phyloP scores from a whole-genome alignment of 2,329 filamentous ascomycete species.

The Dactylonectria macrodidyma region DNA sequence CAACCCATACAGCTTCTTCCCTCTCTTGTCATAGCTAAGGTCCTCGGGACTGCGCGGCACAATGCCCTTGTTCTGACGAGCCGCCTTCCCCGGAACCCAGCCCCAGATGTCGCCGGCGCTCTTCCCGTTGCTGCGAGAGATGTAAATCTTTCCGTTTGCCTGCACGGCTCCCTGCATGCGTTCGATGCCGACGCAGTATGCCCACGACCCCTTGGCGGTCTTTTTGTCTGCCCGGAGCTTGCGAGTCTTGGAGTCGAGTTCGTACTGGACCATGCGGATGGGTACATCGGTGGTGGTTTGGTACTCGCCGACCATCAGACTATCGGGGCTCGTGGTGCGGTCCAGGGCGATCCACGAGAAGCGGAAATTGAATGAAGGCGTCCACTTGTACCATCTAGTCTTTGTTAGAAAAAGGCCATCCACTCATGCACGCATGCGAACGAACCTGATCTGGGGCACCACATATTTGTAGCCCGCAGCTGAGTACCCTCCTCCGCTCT shows the following conservation, averaged over 20 bases:
- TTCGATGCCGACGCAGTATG: constrained; percentile 51
- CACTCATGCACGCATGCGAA: no score
- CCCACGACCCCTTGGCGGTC: constrained; percentile 47
- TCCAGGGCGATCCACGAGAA: constrained; percentile 56
- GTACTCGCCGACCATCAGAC: constrained; percentile 54
- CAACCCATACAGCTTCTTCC: constrained; percentile 35
- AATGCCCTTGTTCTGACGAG: constrained; percentile 38
- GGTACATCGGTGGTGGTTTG: constrained; percentile 42
- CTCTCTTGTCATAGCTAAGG: constrained; percentile 50
- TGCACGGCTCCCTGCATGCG: constrained; percentile 54
- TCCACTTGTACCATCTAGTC: constrained; percentile 45
- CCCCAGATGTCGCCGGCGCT: constrained; percentile 51
- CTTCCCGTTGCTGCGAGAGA: constrained; percentile 51
- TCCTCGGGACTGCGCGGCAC: constrained; percentile 52
- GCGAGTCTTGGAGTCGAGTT: constrained; percentile 49
- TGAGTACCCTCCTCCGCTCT: constrained; percentile 46
- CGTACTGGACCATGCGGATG: constrained; percentile 51
- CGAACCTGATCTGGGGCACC: constrained; percentile 52
- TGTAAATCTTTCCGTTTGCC: constrained; percentile 50
- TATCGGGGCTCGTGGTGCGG: constrained; percentile 50
- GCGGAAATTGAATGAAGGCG: constrained; percentile 47
- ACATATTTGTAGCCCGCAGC: constrained; percentile 53
- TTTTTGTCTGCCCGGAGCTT: constrained; percentile 42
- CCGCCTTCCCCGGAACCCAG: constrained; percentile 49
- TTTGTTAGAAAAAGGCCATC: background rate